Evolutionary conservation across 2,329 filamentous ascomycete species (phyloP).

Genomic region (Dryadomyces quercivorus): DNA sequence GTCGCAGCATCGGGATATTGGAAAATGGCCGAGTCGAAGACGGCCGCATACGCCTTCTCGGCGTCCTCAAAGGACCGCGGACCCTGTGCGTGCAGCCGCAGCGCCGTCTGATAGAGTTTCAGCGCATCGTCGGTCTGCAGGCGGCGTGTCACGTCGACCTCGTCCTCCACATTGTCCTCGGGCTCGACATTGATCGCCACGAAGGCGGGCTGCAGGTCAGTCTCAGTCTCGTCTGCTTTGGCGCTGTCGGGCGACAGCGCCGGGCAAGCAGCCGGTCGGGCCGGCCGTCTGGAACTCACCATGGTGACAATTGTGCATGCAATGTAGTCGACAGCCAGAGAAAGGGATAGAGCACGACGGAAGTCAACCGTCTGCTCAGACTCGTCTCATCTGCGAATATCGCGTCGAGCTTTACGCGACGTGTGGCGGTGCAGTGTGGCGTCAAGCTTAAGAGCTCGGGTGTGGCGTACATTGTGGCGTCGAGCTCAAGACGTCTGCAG

Average conservation of each 20-base stretch:
- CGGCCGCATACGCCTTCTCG: constrained; percentile 64
- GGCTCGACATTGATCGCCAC: constrained; percentile 88
- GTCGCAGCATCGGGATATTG: constrained; percentile 77
- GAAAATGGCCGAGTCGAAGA: constrained; percentile 91
- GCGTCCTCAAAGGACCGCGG: constrained; percentile 65
- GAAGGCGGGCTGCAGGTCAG: constrained; percentile 46
- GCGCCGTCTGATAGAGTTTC: constrained; percentile 82
- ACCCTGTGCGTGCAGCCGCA: constrained; percentile 86
- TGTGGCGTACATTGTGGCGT: not conserved
- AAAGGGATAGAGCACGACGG: no score
- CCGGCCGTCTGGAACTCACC: not conserved
- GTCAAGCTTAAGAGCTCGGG: no score
- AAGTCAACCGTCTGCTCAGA: no score
- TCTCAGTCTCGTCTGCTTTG: no score
- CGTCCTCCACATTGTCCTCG: constrained; percentile 80
- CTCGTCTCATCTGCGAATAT: no score
- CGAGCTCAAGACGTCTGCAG: no score
- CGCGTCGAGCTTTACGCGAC: not conserved
- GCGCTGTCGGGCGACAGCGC: no score
- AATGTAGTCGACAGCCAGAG: no score
- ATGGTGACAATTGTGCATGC: not conserved
- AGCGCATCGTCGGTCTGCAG: constrained; percentile 93
- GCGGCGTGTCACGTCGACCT: constrained; percentile 90
- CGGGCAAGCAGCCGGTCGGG: not conserved
- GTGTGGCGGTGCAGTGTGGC: not conserved